These are phyloP conservation scores for Quercus aquifolioides DNA, from an alignment of 306 rosid genomes.

Conservation along the genomic window DNA sequence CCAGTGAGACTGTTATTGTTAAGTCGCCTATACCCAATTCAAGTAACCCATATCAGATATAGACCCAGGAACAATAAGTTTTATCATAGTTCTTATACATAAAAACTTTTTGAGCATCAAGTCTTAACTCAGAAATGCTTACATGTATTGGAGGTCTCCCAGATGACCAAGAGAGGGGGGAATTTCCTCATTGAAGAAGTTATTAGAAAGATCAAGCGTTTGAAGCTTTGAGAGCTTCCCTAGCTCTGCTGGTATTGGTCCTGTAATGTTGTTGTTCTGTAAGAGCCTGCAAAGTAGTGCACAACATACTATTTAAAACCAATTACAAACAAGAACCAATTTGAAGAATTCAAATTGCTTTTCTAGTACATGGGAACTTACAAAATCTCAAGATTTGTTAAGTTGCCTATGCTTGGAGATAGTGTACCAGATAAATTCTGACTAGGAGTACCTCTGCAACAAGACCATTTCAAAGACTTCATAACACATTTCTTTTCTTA, in stretches of 20 bases:
- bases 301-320: conserved; percentile 14
- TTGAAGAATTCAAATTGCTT: neutral
- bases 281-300: conserved; percentile 57
- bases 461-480: conserved; percentile 26
- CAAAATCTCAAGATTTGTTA: conserved; percentile 96
- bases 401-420: conserved; percentile 90
- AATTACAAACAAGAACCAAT: conserved; percentile 10
- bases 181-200: conserved; percentile 67
- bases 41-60: conserved; percentile 21
- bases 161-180: conserved; percentile 68
- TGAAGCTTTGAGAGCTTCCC: conserved; percentile 78
- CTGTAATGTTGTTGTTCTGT: conserved; percentile 89
- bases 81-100: neutral
- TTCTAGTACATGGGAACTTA: conserved; percentile 32
- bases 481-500: neutral
- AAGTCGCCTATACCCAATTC: conserved; percentile 71
- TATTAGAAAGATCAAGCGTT: conserved; percentile 88
- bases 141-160: conserved; percentile 81
- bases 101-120: neutral
- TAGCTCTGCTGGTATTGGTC: conserved; percentile 73
- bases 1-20: conserved; percentile 86
- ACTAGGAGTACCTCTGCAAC: conserved; percentile 91
- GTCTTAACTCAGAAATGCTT: conserved; percentile 32
- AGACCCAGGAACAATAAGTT: neutral
- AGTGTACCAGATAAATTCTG: conserved; percentile 89